A percentile compares a stretch with the other conserved stretches of the same genome.
phyloP scores from a whole-genome alignment of 2,329 filamentous ascomycete genomes.

The Fusarium transvaalense region DNA sequence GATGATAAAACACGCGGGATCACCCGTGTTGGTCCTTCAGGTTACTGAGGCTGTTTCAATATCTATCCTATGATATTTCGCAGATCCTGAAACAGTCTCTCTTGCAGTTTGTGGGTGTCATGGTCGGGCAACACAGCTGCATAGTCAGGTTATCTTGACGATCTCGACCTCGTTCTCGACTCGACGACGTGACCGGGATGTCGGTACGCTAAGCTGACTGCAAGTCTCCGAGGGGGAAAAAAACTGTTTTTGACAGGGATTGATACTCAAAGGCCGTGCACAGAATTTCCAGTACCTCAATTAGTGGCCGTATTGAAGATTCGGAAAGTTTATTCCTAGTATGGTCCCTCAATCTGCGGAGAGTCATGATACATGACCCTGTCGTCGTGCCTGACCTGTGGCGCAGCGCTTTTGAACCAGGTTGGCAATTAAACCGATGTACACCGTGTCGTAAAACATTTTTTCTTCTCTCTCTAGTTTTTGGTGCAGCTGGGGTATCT shows the following conservation, averaged over 20 bases:
- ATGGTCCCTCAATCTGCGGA: conserved; percentile 5
- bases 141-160: conserved; percentile 9
- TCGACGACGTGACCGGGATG: conserved; percentile 21
- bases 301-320: conserved; percentile 12
- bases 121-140: conserved; percentile 23
- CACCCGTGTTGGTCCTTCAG: conserved; percentile 2
- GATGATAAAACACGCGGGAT: conserved; percentile 8
- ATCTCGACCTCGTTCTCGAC: conserved; percentile 37
- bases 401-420: conserved; percentile 2
- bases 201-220: conserved; percentile 9
- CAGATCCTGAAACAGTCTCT: conserved; percentile 26
- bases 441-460: background rate
- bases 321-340: conserved; percentile 24
- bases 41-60: background rate
- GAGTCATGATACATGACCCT: conserved; percentile 7
- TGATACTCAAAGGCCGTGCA: background rate
- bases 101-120: conserved; percentile 2
- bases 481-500: background rate
- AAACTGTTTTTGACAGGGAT: background rate
- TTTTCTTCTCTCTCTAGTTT: background rate
- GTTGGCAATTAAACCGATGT: background rate
- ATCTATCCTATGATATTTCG: conserved; percentile 4
- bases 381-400: conserved; percentile 15
- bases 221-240: background rate
- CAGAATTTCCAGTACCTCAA: conserved; percentile 4